These are phyloP conservation scores for Diaporthe longicolla DNA, from an alignment of 2,329 filamentous ascomycete genomes.

Conservation along the genomic window DNA sequence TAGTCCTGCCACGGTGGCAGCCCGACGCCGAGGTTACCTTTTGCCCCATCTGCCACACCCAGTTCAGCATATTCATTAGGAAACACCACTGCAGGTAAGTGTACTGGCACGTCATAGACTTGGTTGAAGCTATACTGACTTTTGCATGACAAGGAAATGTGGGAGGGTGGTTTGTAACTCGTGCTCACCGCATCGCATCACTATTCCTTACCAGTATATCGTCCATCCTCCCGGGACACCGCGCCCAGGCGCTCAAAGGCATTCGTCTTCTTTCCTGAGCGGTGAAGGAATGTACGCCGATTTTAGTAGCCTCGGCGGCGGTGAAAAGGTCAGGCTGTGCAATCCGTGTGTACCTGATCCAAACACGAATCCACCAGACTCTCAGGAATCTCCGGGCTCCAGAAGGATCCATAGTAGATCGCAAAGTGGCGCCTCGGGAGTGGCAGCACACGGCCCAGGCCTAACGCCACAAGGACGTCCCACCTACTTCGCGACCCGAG, in stretches of 20 bases:
- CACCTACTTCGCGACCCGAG: conserved; percentile 54
- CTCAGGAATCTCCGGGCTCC: conserved; percentile 46
- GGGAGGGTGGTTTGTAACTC: conserved; percentile 90
- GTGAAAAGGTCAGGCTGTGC: conserved; percentile 71
- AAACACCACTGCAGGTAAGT: conserved; percentile 91
- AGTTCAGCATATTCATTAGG: conserved; percentile 87
- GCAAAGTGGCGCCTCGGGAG: conserved; percentile 53
- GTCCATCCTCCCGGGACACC: conserved; percentile 77
- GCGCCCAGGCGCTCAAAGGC: conserved; percentile 53
- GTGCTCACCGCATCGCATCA: conserved; percentile 95
- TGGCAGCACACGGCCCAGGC: conserved; percentile 39
- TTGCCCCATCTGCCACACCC: conserved; percentile 86
- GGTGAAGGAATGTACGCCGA: conserved; percentile 59
- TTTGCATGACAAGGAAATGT: conserved; percentile 75
- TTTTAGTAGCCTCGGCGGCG: conserved; percentile 64
- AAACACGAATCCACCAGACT: conserved; percentile 68
- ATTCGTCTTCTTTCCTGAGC: conserved; percentile 56
- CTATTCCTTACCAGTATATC: conserved; percentile 93
- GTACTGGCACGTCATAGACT: conserved; percentile 6
- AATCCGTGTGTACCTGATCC: conserved; percentile 75
- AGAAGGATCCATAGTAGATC: conserved; percentile 59
- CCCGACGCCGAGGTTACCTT: conserved; percentile 85
- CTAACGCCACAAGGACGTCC: conserved; percentile 50
- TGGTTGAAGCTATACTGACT: conserved; percentile 27
- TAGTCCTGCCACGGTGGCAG: conserved; percentile 85